Percentiles rank a stretch among this genome's conserved stretches.
Evolutionary conservation across 345 rosid genomes (phyloP).

Genomic region (Lumnitzera littorea): DNA sequence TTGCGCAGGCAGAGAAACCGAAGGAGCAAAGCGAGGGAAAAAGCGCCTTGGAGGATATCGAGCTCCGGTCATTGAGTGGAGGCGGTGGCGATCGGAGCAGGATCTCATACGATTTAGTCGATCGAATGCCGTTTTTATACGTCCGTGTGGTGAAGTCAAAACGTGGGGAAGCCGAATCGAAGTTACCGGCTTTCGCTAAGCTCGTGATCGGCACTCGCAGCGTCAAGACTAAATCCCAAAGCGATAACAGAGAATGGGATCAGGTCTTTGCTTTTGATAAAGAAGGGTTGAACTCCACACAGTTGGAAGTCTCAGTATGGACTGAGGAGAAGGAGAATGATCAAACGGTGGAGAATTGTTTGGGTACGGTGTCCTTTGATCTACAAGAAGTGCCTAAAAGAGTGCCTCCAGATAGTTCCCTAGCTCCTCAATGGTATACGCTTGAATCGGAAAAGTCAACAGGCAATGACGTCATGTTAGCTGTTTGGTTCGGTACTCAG

Average conservation of each 20-base stretch:
- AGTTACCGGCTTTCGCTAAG: constrained; percentile 43
- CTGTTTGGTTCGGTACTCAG: constrained; percentile 89
- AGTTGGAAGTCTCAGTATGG: constrained; percentile 79
- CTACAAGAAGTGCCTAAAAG: constrained; percentile 81
- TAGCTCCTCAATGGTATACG: constrained; percentile 93
- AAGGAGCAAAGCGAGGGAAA: constrained; percentile 18
- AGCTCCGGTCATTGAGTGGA: constrained; percentile 44
- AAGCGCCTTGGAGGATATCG: constrained; percentile 30
- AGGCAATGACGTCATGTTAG: constrained; percentile 91
- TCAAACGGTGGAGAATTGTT: constrained; percentile 37
- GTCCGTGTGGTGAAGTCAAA: constrained; percentile 70
- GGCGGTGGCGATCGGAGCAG: constrained; percentile 31
- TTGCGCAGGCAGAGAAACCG: constrained; percentile 37
- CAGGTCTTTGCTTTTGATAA: constrained; percentile 85
- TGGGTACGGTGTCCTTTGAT: constrained; percentile 89
- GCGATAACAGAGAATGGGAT: constrained; percentile 72
- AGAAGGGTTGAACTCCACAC: constrained; percentile 65
- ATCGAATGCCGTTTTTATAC: constrained; percentile 77
- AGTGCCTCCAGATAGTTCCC: constrained; percentile 82
- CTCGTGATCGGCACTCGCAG: constrained; percentile 75
- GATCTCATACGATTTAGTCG: constrained; percentile 67
- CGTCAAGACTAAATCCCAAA: constrained; percentile 61
- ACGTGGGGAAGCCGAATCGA: constrained; percentile 30
- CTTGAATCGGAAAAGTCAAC: constrained; percentile 58
- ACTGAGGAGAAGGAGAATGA: constrained; percentile 54